Evolutionary conservation across 1,284 basidiomycete species (phyloP), one percentile per base, ranked within the genome.

Genomic region (Meripilus lineatus): DNA sequence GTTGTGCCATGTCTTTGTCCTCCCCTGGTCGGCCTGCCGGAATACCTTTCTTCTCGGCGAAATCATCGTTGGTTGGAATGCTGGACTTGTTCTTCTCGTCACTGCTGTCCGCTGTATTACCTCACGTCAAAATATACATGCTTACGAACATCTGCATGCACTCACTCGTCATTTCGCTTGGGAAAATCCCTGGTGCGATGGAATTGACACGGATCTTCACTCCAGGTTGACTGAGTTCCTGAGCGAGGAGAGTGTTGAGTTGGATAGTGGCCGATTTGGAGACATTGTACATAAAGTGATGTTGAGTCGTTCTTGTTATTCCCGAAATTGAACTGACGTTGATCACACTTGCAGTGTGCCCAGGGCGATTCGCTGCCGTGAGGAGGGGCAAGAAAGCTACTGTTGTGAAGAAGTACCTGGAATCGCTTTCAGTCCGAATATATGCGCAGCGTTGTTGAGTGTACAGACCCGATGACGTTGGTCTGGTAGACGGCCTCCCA

Each of bases 341-440:
- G 53, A 70, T 70, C 21, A 68, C 58, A 7, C 50, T 52, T 1
- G 50, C 58, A 3, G 57, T 60, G 45, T 61, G 57, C 13, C 52
- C 58, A 11, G 54, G 50, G 14, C 55, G 52, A 1, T 60, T 57
- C 1, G 65, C 60, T 18, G 58, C 61, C n/a, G 57, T 45, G n/a
- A 72, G 62, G 2, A 72, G 59, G 5, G 67, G 66, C 1, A 70
- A 44, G 53, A 70, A 69, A 0, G 65, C 67, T n/a, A 58, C 58
- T 1, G 66, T 58, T 6, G 59, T 64, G 49, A 65, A 65, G 56
- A 61, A 68, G 42, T 61, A 54, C 11, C 60, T 64, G 44, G 5
- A 32, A 32, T 8, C 18, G n/a, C 21, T 15, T 13, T 20, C 8
- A 32, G 14, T 18, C 24, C n/a, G n/a, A n/a, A 35, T 43, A 42